Evolutionary conservation across 139 green algal species (phyloP).

Genomic region (Pleodorina starrii): DNA sequence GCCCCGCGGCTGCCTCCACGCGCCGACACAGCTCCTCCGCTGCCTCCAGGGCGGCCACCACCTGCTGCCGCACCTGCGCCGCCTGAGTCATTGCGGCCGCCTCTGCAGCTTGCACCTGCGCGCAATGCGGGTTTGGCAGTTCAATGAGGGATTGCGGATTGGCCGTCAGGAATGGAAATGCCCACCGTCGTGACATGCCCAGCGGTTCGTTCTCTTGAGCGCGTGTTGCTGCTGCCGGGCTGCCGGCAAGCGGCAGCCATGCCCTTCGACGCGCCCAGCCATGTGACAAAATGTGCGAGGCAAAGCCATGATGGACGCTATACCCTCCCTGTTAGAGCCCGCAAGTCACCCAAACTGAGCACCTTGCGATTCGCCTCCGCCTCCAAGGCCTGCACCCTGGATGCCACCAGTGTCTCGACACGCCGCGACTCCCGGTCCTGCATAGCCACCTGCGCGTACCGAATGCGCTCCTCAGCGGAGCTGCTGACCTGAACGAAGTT

Average conservation of each 20-base stretch:
- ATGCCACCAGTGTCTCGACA: not conserved
- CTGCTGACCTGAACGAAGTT: not conserved
- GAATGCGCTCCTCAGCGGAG: slow-evolving; percentile 8
- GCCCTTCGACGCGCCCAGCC: too few species aligned
- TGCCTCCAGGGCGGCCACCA: not conserved
- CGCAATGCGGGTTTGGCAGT: too few species aligned
- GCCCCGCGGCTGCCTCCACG: slow-evolving; percentile 14
- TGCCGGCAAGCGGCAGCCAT: too few species aligned
- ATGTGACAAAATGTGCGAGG: too few species aligned
- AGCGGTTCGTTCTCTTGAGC: too few species aligned
- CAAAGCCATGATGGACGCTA: too few species aligned
- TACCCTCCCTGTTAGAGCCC: too few species aligned
- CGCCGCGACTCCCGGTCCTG: slow-evolving; percentile 5
- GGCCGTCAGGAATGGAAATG: too few species aligned
- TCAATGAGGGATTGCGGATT: too few species aligned
- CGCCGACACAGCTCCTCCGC: slow-evolving; percentile 16
- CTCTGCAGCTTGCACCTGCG: slow-evolving; percentile 12
- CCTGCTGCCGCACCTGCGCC: not conserved
- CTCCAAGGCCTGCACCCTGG: slow-evolving; percentile 9
- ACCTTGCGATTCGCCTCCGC: slow-evolving; percentile 8
- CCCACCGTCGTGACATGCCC: too few species aligned
- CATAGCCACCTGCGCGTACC: not conserved
- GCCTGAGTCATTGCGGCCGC: not conserved
- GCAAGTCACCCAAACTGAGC: too few species aligned
- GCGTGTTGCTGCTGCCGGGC: too few species aligned